Percentiles rank a stretch among this genome's conserved stretches.
Conservation (phyloP, 2,329 filamentous ascomycete species). For the Colletotrichum lupini region DNA sequence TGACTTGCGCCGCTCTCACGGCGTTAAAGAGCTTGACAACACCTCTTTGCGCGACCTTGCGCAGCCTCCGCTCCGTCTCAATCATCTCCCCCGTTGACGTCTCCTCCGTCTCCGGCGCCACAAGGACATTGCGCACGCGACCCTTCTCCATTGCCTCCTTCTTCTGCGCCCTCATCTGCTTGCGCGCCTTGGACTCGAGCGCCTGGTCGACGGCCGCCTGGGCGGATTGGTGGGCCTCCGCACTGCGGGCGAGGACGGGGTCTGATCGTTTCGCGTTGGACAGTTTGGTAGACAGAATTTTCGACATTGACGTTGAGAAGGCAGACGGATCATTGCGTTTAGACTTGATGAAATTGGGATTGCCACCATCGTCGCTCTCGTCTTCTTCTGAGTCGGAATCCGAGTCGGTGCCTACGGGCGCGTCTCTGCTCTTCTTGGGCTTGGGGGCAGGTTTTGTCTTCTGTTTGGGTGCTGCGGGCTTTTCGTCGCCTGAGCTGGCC, state of each 20-base stretch:
- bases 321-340: conserved; percentile 94
- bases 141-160: conserved; percentile 85
- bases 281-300: conserved; percentile 91
- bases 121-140: conserved; percentile 86
- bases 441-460: conserved; percentile 39
- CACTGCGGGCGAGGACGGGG: conserved; percentile 89
- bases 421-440: conserved; percentile 36
- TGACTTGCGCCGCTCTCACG: conserved; percentile 90
- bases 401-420: conserved; percentile 40
- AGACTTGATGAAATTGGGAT: conserved; percentile 61
- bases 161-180: conserved; percentile 84
- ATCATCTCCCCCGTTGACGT: conserved; percentile 64
- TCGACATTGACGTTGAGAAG: conserved; percentile 92
- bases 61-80: conserved; percentile 81
- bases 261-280: conserved; percentile 84
- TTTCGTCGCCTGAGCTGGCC: conserved; percentile 50
- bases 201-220: conserved; percentile 79
- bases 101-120: conserved; percentile 57
- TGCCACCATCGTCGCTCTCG: conserved; percentile 47
- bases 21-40: conserved; percentile 98
- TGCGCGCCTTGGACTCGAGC: conserved; percentile 83
- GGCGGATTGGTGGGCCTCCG: conserved; percentile 77
- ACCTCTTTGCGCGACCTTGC: conserved; percentile 91
- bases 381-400: conserved; percentile 45
- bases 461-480: conserved; percentile 43